These are phyloP conservation scores for Penicillium sclerotigenum DNA, from an alignment of 2,329 filamentous ascomycete species.

Conservation along the genomic window DNA sequence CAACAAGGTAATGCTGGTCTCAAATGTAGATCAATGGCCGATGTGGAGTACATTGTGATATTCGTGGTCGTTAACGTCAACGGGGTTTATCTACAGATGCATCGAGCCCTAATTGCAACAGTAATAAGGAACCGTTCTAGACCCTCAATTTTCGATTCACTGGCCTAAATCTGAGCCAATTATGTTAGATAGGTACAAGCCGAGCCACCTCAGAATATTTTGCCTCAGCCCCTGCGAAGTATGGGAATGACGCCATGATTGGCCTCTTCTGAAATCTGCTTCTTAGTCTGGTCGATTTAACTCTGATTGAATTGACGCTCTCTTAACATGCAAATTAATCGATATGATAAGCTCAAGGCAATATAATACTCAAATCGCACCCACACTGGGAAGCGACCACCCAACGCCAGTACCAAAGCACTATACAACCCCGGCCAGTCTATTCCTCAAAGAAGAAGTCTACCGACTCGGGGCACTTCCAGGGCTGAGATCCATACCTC, in stretches of 20 bases:
- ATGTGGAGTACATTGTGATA: neutral
- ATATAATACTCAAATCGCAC: neutral
- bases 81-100: neutral
- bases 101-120: neutral
- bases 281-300: neutral
- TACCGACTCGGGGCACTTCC: conserved; percentile 25
- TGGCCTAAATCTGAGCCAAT: neutral
- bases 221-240: neutral
- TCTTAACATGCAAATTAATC: too few species aligned
- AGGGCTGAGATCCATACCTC: conserved; percentile 27
- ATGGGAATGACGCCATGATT: conserved; percentile 7
- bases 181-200: neutral
- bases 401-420: conserved; percentile 9
- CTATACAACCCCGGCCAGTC: conserved; percentile 17
- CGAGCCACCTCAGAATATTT: neutral
- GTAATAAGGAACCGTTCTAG: neutral
- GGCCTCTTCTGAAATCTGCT: neutral
- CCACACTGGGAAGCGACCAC: neutral
- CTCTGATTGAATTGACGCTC: neutral
- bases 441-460: conserved; percentile 30
- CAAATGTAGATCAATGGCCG: neutral
- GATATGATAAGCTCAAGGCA: neutral
- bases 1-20: neutral
- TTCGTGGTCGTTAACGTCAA: neutral
- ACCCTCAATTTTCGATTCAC: neutral